Evolutionary conservation across 257 asterid genomes (phyloP), one percentile per base, ranked within the genome.

Genomic region (Solanum paucissectum): DNA sequence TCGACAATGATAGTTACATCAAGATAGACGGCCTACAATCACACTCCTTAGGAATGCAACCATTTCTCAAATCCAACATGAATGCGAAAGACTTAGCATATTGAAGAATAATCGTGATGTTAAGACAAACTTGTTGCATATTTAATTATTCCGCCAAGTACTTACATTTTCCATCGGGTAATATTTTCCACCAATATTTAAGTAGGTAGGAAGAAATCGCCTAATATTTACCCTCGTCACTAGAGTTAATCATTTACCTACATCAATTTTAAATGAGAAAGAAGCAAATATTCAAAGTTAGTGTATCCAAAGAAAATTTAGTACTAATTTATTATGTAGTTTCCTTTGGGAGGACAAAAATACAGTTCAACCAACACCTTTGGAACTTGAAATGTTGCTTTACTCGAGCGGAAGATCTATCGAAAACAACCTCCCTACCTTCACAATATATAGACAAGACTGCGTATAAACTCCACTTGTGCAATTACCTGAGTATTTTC

Each of bases 371-470:
- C 4, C 38, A 79, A 20, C 4, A 79, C 64, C 64, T 44, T 79
- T 79, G 84, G 18, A 25, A 27, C 84, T 44, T 77, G 36, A 40
- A 77, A 77, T 40, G 7, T 77, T 27, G 84, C 13, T 71, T 20
- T 55, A 55, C 0, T 55, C 0, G 7, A 33, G 4, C 0, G 0
- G 2, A 33, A 33, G 0, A 9, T 33, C 25, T 68, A 68, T 66
- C 2, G 1, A 12, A 66, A 66, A 2, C 12, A 7, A 21, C 5
- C 0, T 52, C 21, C 14, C 60, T 52, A 52, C 1, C 72, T 12
- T 64, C 18, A 23, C 5, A 2, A 21, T 58, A 8, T 60, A 18
- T 0, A 0, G 0, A 7, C 0, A 62, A 62, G 2, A 2, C 0
- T 4, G 71, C 0, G 0, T n/a, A 62, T 62, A 62, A 0, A 68